Evolutionary conservation across 1,284 basidiomycete species (phyloP).

Genomic region (Flammula alnicola): DNA sequence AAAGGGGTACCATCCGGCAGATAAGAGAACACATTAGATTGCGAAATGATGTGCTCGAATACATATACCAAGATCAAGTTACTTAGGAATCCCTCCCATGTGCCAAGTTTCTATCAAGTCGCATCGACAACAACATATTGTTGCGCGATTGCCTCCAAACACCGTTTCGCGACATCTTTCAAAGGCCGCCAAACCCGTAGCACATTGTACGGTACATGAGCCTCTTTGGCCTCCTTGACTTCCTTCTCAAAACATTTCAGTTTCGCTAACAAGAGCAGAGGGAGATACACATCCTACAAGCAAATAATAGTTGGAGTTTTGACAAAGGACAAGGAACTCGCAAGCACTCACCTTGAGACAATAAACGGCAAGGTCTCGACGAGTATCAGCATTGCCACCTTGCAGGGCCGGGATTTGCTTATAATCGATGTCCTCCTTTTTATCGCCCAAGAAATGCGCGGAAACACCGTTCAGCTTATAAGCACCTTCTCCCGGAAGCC

Average conservation of each 20-base stretch:
- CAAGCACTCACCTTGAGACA: slow-evolving; percentile 76
- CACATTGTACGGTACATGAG: slow-evolving; percentile 22
- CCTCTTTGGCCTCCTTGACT: slow-evolving; percentile 18
- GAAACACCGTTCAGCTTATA: slow-evolving; percentile 91
- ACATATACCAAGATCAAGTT: too few species aligned
- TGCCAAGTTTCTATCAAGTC: not conserved
- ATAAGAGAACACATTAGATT: too few species aligned
- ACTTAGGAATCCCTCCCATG: not conserved
- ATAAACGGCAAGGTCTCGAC: slow-evolving; percentile 85
- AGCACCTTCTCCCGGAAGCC: slow-evolving; percentile 60
- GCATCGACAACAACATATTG: slow-evolving; percentile 18
- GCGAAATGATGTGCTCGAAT: too few species aligned
- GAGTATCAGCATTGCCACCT: slow-evolving; percentile 82
- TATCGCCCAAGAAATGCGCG: slow-evolving; percentile 85
- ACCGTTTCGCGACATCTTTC: slow-evolving; percentile 14
- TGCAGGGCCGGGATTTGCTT: slow-evolving; percentile 89
- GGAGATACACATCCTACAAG: slow-evolving; percentile 27
- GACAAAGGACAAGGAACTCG: not conserved
- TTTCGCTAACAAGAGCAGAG: slow-evolving; percentile 21
- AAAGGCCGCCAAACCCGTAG: slow-evolving; percentile 17
- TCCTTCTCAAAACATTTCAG: slow-evolving; percentile 25
- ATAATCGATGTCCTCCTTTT: slow-evolving; percentile 91
- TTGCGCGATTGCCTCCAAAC: slow-evolving; percentile 15
- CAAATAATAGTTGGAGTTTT: not conserved
- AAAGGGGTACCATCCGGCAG: too few species aligned